Evolutionary conservation across 2,329 filamentous ascomycete genomes (phyloP), one percentile per base, ranked within the genome.

Genomic region (Cytospora chrysosperma): DNA sequence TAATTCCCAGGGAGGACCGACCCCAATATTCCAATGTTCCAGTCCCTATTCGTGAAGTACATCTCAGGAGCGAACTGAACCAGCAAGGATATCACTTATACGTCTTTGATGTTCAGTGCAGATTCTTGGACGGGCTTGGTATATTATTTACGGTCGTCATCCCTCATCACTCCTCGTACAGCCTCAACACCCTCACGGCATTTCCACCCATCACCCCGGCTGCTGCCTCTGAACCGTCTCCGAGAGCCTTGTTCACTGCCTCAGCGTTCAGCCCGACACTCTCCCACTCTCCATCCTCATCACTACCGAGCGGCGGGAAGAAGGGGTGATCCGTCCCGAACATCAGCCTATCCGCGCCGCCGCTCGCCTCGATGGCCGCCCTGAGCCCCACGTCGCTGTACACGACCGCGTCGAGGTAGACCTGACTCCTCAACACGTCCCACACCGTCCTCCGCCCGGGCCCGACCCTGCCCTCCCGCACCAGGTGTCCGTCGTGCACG

Each of bases 241-340:
- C 72, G 7, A 72, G 50, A 24, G 68, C 71, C 66, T 64, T 67
- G 12, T 60, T 57, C 19, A 72, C 71, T 1, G 71, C 71, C 40
- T 67, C 61, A 17, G 75, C 76, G 64, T 82, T 82, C 68, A 79
- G 64, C 56, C 73, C 84, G 4, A 91, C 88, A 71, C 89, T 92
- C 70, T 88, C 82, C 89, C 89, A 92, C 69, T 88, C 82, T 43
- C 81, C 83, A 67, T 85, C 80, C 63, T 86, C 85, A 56, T 87
- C 85, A 40, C 77, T 80, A 34, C 81, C 82, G 21, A 93, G 75
- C 0, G 90, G 90, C n/a, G 91, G 91, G 75, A 94, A 94, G 77
- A 94, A 93, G 0, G 91, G 91, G 73, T 93, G 89, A 72, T 93
- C 91, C 0, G 90, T 93, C 28, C 90, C 91, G 76, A 94, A 94